Conservation (phyloP, 306 rosid species). For the Begonia peltatifolia region DNA sequence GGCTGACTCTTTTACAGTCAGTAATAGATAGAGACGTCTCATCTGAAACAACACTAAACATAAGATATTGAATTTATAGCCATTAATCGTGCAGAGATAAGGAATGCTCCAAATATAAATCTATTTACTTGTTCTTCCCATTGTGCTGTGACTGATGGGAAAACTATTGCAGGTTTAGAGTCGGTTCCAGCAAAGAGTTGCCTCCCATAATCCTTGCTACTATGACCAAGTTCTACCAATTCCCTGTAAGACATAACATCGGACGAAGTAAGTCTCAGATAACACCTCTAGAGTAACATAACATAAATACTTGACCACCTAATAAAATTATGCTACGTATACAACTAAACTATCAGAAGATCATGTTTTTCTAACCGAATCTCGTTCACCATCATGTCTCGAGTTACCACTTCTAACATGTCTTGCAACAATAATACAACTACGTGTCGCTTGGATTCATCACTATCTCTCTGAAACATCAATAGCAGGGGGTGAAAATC, state of each 20-base stretch:
- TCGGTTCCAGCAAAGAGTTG: conserved; percentile 95
- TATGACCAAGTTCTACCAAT: conserved; percentile 66
- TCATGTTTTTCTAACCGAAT: conserved; percentile 43
- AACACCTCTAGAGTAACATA: no score
- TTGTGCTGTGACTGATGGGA: conserved; percentile 73
- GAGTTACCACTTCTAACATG: conserved; percentile 92
- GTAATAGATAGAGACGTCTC: conserved; percentile 62
- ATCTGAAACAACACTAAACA: conserved; percentile 42
- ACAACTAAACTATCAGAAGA: not conserved
- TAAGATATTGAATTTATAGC: conserved; percentile 6
- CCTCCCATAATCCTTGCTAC: conserved; percentile 74
- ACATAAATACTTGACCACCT: no score
- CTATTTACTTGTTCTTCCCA: conserved; percentile 88
- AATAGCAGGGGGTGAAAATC: conserved; percentile 17
- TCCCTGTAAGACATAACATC: conserved; percentile 28
- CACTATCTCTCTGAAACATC: conserved; percentile 49
- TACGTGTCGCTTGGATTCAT: conserved; percentile 41
- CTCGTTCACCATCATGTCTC: conserved; percentile 94
- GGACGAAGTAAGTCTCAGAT: no score
- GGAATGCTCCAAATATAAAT: not conserved
- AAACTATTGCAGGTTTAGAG: conserved; percentile 60
- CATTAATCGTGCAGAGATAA: not conserved
- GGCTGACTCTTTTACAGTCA: conserved; percentile 88
- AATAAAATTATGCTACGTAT: no score
- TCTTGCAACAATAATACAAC: conserved; percentile 89